Base-by-base conservation (phyloP, 1,139 yeast species). In the Magnusiomyces sp. region DNA sequence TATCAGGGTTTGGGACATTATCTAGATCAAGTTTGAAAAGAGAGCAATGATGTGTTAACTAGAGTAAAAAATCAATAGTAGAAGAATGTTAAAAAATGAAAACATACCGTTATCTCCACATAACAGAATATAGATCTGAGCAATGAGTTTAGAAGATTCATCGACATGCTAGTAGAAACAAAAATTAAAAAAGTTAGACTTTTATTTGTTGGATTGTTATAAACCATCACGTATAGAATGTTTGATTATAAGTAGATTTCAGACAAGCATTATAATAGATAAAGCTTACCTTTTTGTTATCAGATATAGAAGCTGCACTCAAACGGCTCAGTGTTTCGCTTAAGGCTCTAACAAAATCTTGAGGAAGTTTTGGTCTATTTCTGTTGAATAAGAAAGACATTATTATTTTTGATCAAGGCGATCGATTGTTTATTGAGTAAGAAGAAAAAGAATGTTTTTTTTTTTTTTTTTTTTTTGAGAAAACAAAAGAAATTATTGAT, bases 361-460 rank as follows among this genome's bases (percentile, higher is more conserved):
- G 79, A 1, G 97, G 95, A 2, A 95, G 82, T 66, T 88, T 88
- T n/a, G 95, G 95, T 63, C 83, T 86, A 48, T 64, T 66, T 62
- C 96, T 76, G 59, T 88, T 85, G 74, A 92, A 90, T 60, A 92
- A 72, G 62, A 90, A 90, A 17, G 97, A 85, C 96, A 90, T 88
- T 38, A 5, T 46, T 23, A n/a, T n/a, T n/a, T n/a, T n/a, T n/a
- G n/a, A n/a, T n/a, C n/a, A n/a, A n/a, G n/a, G n/a, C n/a, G n/a
- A n/a, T n/a, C 29, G 7, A 7, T 23, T 23, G 29, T 5, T 5
- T 23, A 23, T 5, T 5, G 29, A 23, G 29, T 23, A 23, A 23
- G 7, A 23, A 23, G 7, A 23, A 23, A 23, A 23, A 23, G 7
- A 23, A 23, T n/a, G n/a, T n/a, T n/a, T n/a, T n/a, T n/a, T n/a